A percentile compares a stretch with the other conserved stretches of the same genome.
These are phyloP conservation scores for Medicago lupulina DNA, from an alignment of 306 rosid genomes.

Conservation along the genomic window DNA sequence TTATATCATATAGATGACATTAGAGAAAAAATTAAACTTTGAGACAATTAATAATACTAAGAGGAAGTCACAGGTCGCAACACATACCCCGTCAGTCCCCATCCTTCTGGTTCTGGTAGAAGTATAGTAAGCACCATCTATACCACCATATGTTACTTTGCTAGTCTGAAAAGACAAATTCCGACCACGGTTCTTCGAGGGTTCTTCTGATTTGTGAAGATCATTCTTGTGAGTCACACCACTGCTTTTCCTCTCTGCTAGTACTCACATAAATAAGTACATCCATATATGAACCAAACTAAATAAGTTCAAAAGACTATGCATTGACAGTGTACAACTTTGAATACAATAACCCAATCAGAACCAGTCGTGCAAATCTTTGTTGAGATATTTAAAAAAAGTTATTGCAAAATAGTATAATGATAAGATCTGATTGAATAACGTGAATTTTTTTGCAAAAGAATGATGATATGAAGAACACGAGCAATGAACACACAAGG, in stretches of 20 bases:
- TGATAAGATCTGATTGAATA: neutral
- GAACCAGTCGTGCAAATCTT: no score
- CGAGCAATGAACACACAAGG: no score
- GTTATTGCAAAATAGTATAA: neutral
- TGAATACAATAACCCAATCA: no score
- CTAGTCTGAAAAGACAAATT: constrained; percentile 53
- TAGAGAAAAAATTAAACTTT: constrained; percentile 1
- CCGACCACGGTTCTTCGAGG: constrained; percentile 38
- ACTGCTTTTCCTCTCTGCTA: constrained; percentile 50
- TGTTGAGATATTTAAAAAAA: no score
- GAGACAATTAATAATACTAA: neutral
- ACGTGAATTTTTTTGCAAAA: no score
- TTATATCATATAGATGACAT: constrained; percentile 35
- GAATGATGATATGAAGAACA: no score
- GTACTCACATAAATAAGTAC: constrained; percentile 8
- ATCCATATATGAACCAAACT: constrained; percentile 8
- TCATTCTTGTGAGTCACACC: constrained; percentile 39
- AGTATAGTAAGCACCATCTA: constrained; percentile 84
- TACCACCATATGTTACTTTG: constrained; percentile 85
- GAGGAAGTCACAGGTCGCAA: constrained; percentile 29
- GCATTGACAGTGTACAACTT: no score
- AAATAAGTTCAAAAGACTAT: no score
- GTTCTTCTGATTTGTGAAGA: constrained; percentile 41
- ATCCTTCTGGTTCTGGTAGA: constrained; percentile 66
- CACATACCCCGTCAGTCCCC: constrained; percentile 75